A percentile compares a stretch with the other conserved stretches of the same genome.
Conservation (phyloP, 495 filamentous ascomycete species). For the Aspergillus affinis region DNA sequence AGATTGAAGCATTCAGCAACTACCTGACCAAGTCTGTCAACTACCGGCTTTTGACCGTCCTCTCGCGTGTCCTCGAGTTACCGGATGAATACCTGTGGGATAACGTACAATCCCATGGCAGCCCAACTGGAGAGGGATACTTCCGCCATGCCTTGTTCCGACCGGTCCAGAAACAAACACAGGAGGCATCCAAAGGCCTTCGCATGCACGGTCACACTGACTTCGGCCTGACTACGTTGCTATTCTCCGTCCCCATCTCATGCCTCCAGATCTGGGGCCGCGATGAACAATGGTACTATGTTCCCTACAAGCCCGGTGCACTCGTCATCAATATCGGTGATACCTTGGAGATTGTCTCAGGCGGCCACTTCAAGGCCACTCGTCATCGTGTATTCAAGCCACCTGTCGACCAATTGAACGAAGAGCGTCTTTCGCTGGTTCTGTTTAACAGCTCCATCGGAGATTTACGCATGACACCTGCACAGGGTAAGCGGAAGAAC, state of each 20-base stretch:
- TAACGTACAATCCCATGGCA: constrained; percentile 45
- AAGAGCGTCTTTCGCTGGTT: constrained; percentile 43
- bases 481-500: constrained; percentile 18
- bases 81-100: constrained; percentile 48
- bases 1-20: constrained; percentile 43
- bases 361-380: constrained; percentile 50
- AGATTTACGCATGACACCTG: constrained; percentile 37
- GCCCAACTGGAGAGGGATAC: constrained; percentile 45
- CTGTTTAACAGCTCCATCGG: constrained; percentile 44
- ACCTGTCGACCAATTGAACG: constrained; percentile 39
- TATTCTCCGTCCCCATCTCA: constrained; percentile 45
- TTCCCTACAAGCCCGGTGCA: constrained; percentile 43
- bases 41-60: constrained; percentile 40
- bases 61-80: constrained; percentile 47
- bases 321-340: constrained; percentile 50
- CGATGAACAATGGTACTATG: constrained; percentile 44
- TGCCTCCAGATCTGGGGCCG: constrained; percentile 45
- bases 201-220: constrained; percentile 50
- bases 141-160: constrained; percentile 48
- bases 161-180: constrained; percentile 37
- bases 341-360: constrained; percentile 46
- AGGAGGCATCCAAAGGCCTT: constrained; percentile 39
- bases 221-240: constrained; percentile 41
- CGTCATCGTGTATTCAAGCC: constrained; percentile 43
- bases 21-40: constrained; percentile 48